Evolutionary conservation across 129 eudicot species (phyloP).

Genomic region (Mikania micrantha): DNA sequence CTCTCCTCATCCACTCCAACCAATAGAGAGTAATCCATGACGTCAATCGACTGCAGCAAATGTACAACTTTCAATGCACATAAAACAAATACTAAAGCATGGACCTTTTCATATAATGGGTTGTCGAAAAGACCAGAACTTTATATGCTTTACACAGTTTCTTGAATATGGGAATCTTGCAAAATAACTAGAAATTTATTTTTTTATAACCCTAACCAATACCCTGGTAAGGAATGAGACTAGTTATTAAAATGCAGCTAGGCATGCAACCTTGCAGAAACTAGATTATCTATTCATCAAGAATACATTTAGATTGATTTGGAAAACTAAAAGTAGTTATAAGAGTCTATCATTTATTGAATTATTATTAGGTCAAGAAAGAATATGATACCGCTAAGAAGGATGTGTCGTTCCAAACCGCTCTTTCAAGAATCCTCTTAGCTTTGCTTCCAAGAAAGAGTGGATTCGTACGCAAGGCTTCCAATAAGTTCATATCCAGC

Average conservation of each 20-base stretch:
- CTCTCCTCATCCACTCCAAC: constrained; percentile 87
- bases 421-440: constrained; percentile 76
- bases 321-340: not conserved
- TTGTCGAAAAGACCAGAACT: not conserved
- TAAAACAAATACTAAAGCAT: not conserved
- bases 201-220: no score
- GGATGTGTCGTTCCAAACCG: constrained; percentile 95
- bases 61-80: not conserved
- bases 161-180: not conserved
- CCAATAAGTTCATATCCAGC: constrained; percentile 79
- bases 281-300: no score
- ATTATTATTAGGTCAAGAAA: not conserved
- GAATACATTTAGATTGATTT: not conserved
- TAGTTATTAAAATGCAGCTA: no score
- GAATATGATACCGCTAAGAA: constrained; percentile 71
- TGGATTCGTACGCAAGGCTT: constrained; percentile 73
- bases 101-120: not conserved
- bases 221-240: no score
- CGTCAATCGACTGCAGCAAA: constrained; percentile 70
- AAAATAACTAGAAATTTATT: not conserved
- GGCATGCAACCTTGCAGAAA: no score
- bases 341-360: not conserved
- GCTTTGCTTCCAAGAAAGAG: constrained; percentile 93
- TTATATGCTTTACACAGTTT: not conserved
- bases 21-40: constrained; percentile 92